Evolutionary conservation across 2,329 filamentous ascomycete genomes (phyloP).

Genomic region (Phaeosphaeriaceae sp.): DNA sequence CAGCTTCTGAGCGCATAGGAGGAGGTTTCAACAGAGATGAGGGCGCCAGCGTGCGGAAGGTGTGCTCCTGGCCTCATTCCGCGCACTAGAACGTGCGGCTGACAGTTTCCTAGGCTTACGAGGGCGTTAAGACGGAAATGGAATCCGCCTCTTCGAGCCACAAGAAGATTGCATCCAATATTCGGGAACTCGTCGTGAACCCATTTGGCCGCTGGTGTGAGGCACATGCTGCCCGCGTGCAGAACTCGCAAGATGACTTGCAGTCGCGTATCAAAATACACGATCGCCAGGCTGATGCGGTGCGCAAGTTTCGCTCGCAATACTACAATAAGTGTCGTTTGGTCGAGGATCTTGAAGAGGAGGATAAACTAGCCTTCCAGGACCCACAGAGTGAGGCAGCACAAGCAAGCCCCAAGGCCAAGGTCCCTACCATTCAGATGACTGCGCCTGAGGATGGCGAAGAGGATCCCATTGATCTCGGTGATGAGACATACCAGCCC

Average conservation of each 20-base stretch:
- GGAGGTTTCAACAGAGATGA: slow-evolving; percentile 91
- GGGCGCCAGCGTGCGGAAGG: slow-evolving; percentile 94
- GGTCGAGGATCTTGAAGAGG: slow-evolving; percentile 95
- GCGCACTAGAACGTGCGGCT: slow-evolving; percentile 13
- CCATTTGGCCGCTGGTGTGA: slow-evolving; percentile 97
- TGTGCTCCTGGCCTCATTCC: slow-evolving; percentile 49
- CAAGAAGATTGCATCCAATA: slow-evolving; percentile 94
- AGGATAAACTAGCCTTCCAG: slow-evolving; percentile 97
- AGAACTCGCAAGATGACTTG: slow-evolving; percentile 93
- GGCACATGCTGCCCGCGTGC: slow-evolving; percentile 86
- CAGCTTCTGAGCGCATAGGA: slow-evolving; percentile 78
- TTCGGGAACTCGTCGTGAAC: slow-evolving; percentile 91
- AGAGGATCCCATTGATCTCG: slow-evolving; percentile 90
- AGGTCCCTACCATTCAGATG: slow-evolving; percentile 87
- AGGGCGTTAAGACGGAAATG: slow-evolving; percentile 92
- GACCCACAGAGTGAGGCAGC: slow-evolving; percentile 67
- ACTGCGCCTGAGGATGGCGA: slow-evolving; percentile 68
- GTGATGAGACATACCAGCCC: slow-evolving; percentile 82
- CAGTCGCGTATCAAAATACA: slow-evolving; percentile 90
- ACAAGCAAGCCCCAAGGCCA: slow-evolving; percentile 59
- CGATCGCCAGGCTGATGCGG: slow-evolving; percentile 85
- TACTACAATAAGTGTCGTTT: slow-evolving; percentile 99
- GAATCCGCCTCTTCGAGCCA: slow-evolving; percentile 87
- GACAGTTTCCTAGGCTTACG: slow-evolving; percentile 76
- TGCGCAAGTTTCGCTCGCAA: slow-evolving; percentile 91